Evolutionary conservation across 225 moss, liverwort and hornwort species (phyloP).

Genomic region (Takakia lepidozioides): DNA sequence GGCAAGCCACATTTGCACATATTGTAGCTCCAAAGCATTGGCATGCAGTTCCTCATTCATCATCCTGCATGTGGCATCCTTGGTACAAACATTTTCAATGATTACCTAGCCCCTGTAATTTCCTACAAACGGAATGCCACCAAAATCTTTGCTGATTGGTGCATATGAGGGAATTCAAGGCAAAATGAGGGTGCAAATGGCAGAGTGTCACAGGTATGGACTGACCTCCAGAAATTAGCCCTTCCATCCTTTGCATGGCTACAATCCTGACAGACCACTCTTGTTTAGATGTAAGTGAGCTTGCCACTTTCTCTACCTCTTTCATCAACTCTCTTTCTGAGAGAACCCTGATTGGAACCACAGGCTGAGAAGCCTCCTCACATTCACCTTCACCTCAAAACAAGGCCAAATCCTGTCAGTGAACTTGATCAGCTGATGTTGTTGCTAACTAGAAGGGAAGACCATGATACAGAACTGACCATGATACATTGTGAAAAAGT

Average conservation of each 20-base stretch:
- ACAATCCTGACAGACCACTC: slow-evolving; percentile 77
- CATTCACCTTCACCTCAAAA: slow-evolving; percentile 18
- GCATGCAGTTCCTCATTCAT: too few relatives aligned
- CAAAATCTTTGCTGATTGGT: neutral
- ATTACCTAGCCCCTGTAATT: neutral
- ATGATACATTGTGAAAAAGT: too few relatives aligned
- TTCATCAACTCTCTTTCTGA: slow-evolving; percentile 58
- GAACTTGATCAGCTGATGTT: too few relatives aligned
- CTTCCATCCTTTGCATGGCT: slow-evolving; percentile 67
- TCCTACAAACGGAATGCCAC: neutral
- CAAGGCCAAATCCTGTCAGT: too few relatives aligned
- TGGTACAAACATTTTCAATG: neutral
- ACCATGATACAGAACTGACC: too few relatives aligned
- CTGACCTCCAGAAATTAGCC: slow-evolving; percentile 57
- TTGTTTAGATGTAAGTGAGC: slow-evolving; percentile 41
- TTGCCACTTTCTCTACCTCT: slow-evolving; percentile 52
- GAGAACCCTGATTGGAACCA: slow-evolving; percentile 38
- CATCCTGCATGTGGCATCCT: too few relatives aligned
- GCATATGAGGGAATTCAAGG: too few relatives aligned
- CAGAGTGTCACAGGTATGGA: neutral
- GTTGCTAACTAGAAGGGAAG: too few relatives aligned
- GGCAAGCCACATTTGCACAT: too few relatives aligned
- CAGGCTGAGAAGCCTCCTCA: slow-evolving; percentile 25
- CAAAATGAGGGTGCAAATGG: neutral
- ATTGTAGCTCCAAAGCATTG: too few relatives aligned